A percentile compares a stretch with the other conserved stretches of the same genome.
Evolutionary conservation across 2,329 filamentous ascomycete species (phyloP).

Genomic region (Monilinia laxa): DNA sequence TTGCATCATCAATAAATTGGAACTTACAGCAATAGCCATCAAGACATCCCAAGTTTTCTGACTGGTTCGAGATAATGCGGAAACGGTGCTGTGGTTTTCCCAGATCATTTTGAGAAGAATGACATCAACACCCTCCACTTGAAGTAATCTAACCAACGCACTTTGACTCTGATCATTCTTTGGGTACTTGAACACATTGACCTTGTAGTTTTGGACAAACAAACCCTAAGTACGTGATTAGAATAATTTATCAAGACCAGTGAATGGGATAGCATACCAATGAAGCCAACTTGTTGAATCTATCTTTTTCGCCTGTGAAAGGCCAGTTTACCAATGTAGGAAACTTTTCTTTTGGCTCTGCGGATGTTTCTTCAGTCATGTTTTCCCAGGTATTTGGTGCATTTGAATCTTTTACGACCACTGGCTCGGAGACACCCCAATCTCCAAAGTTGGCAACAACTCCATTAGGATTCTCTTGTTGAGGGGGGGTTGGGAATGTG

Average conservation of each 20-base stretch:
- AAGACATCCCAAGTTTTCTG: constrained; percentile 15
- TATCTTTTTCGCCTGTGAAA: background rate
- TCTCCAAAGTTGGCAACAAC: background rate
- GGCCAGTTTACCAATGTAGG: constrained; percentile 7
- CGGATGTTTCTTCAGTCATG: background rate
- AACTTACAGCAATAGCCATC: constrained; percentile 18
- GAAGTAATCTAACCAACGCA: constrained; percentile 9
- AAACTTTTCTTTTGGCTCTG: background rate
- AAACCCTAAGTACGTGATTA: background rate
- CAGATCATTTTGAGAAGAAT: constrained; percentile 16
- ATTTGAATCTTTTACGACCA: background rate
- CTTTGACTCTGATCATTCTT: constrained; percentile 13
- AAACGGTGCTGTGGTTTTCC: constrained; percentile 6
- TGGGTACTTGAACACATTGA: constrained; percentile 5
- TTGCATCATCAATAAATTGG: background rate
- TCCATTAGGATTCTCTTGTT: background rate
- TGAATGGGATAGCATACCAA: background rate
- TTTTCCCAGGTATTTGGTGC: background rate
- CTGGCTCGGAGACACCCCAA: background rate
- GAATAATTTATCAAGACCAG: background rate
- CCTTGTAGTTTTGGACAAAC: background rate
- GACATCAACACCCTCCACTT: background rate
- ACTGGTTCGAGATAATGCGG: background rate
- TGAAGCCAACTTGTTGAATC: constrained; percentile 11
- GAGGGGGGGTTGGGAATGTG: background rate